These are phyloP conservation scores for Colletotrichum australisinense DNA, from an alignment of 2,329 filamentous ascomycete genomes.

Conservation along the genomic window DNA sequence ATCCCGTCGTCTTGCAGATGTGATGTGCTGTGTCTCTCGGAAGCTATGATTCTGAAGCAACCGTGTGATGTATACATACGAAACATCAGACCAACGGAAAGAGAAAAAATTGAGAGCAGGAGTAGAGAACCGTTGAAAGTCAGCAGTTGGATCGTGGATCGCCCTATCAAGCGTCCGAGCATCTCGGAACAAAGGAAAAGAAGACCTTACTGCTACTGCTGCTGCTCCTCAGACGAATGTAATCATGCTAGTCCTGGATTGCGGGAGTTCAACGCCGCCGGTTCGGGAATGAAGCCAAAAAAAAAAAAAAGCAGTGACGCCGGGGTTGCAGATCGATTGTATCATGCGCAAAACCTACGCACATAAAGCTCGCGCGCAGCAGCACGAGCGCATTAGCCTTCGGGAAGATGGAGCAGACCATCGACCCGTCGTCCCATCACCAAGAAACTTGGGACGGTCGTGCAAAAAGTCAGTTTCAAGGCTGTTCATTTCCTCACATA, in stretches of 20 bases:
- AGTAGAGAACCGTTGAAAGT: background rate
- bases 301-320: conserved; percentile 24
- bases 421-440: conserved; percentile 25
- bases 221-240: conserved; percentile 17
- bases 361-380: conserved; percentile 16
- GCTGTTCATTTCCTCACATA: background rate
- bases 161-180: background rate
- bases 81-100: conserved; percentile 1
- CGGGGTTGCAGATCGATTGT: conserved; percentile 34
- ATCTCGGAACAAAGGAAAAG: background rate
- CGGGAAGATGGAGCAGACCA: conserved; percentile 1
- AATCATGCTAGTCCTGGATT: conserved; percentile 7
- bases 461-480: conserved; percentile 27
- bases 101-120: background rate
- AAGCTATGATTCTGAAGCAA: conserved; percentile 5
- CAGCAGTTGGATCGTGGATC: background rate
- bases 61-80: conserved; percentile 15
- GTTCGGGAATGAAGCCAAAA: background rate
- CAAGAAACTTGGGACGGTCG: conserved; percentile 19
- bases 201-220: background rate
- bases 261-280: background rate
- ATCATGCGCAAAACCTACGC: conserved; percentile 24
- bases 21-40: conserved; percentile 18
- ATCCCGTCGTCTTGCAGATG: conserved; percentile 17
- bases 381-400: conserved; percentile 16